phyloP scores from a whole-genome alignment of 1,284 basidiomycete genomes.

The Bjerkandera adusta region DNA sequence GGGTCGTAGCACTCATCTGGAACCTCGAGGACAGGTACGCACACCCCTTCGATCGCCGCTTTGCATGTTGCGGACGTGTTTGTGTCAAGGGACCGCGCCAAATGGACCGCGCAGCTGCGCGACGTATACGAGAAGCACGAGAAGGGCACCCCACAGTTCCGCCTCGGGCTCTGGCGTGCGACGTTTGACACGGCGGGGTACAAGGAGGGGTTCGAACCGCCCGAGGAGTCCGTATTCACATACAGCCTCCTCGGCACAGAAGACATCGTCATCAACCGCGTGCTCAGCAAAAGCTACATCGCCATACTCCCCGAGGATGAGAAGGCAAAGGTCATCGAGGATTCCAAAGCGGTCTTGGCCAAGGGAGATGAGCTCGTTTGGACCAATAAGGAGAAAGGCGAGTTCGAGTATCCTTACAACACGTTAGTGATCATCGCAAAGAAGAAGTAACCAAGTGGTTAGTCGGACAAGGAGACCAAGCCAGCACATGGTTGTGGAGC shows the following conservation, averaged over 20 bases:
- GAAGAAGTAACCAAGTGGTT: slow-evolving; percentile 39
- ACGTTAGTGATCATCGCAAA: slow-evolving; percentile 41
- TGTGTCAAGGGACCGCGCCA: slow-evolving; percentile 47
- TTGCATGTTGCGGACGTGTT: too few species aligned
- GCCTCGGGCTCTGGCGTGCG: slow-evolving; percentile 65
- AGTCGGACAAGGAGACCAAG: neutral
- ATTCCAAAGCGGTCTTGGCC: slow-evolving; percentile 48
- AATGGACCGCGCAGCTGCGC: slow-evolving; percentile 70
- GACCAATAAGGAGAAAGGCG: slow-evolving; percentile 45
- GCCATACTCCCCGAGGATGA: slow-evolving; percentile 53
- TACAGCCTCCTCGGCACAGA: slow-evolving; percentile 47
- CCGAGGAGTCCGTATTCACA: slow-evolving; percentile 50
- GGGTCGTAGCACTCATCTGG: slow-evolving; percentile 70
- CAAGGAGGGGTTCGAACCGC: slow-evolving; percentile 47
- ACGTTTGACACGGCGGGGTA: slow-evolving; percentile 60
- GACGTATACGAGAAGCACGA: slow-evolving; percentile 67
- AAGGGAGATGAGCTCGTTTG: slow-evolving; percentile 42
- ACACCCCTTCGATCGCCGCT: neutral
- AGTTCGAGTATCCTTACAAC: slow-evolving; percentile 56
- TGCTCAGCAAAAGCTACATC: slow-evolving; percentile 74
- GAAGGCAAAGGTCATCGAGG: slow-evolving; percentile 45
- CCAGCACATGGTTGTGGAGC: too few species aligned
- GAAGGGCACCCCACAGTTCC: slow-evolving; percentile 68
- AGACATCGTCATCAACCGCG: slow-evolving; percentile 57
- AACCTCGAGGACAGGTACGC: slow-evolving; percentile 73